These are phyloP conservation scores for Entophlyctis luteolus DNA, from an alignment of 192 early-diverging fungal species.

Conservation along the genomic window DNA sequence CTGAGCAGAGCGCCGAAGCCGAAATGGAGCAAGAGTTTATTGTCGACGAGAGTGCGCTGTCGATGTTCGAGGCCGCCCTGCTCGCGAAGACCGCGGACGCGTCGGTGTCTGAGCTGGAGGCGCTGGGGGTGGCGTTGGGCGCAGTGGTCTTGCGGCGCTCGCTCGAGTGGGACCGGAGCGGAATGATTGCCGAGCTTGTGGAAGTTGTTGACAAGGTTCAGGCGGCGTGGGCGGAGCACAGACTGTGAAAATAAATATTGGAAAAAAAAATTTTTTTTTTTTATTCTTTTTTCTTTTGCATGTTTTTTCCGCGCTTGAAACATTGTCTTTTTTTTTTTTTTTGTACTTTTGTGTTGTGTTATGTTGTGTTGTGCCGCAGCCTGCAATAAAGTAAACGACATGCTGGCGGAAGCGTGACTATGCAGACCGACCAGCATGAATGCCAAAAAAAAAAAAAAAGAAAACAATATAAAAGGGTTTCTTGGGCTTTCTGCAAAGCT, in stretches of 20 bases:
- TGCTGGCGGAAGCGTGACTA: background rate
- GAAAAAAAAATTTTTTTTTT: background rate
- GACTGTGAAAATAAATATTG: background rate
- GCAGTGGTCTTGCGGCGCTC: background rate
- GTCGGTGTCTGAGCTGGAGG: slow-evolving; percentile 25
- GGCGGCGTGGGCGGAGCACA: background rate
- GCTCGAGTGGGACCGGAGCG: background rate
- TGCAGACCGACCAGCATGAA: background rate
- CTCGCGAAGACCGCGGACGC: background rate
- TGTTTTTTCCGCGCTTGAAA: too few species aligned
- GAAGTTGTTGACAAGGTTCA: background rate
- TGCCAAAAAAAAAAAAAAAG: background rate
- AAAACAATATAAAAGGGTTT: too few species aligned
- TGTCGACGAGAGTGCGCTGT: background rate
- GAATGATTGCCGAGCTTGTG: background rate
- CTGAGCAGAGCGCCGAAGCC: background rate
- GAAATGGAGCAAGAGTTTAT: background rate
- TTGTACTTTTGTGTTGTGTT: too few species aligned
- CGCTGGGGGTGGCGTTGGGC: slow-evolving; percentile 18
- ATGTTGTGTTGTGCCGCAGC: too few species aligned
- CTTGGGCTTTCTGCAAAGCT: too few species aligned
- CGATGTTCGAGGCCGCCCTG: background rate
- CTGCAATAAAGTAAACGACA: too few species aligned
- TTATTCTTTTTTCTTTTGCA: too few species aligned
- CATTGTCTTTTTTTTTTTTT: too few species aligned